Base-by-base conservation (phyloP, 805 yeast genomes). In the Monosporozyma yasuniensis region DNA sequence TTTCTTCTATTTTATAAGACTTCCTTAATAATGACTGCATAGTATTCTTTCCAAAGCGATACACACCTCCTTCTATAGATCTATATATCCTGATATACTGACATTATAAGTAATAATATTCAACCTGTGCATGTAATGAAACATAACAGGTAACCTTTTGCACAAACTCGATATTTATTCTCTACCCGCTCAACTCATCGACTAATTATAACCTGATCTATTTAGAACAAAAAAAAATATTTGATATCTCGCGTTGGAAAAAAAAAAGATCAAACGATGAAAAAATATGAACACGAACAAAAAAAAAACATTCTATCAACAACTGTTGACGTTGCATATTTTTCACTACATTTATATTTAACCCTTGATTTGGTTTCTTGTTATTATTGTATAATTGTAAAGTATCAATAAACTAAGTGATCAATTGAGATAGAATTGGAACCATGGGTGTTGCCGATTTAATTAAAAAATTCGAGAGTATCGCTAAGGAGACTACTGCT, bases 391-490 rank as follows among this genome's bases (percentile, higher is more conserved):
- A 18, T 18, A 8, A 10, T 14, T 34, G 19, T 16, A 4, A 34
- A 34, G 5, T 18, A 37, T 19, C 41, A 10, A 16, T 16, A 37
- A 18, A 11, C 7, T 16, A 32, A 30, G n/a, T 32, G 4, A 32
- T 32, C 35, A 12, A 12, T 32, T 32, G 35, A 32, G 11, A 32
- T 32, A 32, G 3, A 32, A 32, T 32, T 32, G 35, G 27, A 42
- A 50, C 32, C 21, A 67, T 67, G 71, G 71, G 69, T 56, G 71
- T 67, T 38, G 69, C 70, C 42, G 71, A 67, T 49, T 56, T 67
- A 50, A 67, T 67, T 43, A 66, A 66, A 47, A 65, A 65, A 50
- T 67, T 67, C 50, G 71, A 67, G 47, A 61, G 50, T 12, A 55
- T 65, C 22, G 54, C 66, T 6, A 56, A 45, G 35, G 52, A 53